Base-by-base conservation (phyloP, 139 green algal species). In the Chlorella sp. region DNA sequence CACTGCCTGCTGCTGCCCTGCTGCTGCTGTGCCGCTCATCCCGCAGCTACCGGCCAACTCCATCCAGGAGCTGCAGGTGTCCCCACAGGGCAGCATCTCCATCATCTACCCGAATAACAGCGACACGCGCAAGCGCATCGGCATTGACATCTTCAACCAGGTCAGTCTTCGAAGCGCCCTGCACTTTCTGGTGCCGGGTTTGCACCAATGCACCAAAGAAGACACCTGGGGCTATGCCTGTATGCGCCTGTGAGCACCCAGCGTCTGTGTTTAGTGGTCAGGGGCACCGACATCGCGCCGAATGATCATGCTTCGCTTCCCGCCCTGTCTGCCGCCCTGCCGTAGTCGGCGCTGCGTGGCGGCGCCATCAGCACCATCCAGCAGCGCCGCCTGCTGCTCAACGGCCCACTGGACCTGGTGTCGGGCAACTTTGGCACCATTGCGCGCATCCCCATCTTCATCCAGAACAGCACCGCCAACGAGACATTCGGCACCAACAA, bases 11-110 rank as follows among this genome's bases (percentile, higher is more conserved):
- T n/a, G n/a, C 29, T n/a, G n/a, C n/a, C n/a, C n/a, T n/a, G n/a
- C n/a, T n/a, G n/a, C n/a, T n/a, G n/a, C n/a, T n/a, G n/a, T n/a
- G n/a, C n/a, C n/a, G n/a, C n/a, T n/a, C n/a, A n/a, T n/a, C n/a
- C 6, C 36, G 30, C 62, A 68, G 67, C 50, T 85, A 50, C 55
- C 55, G 31, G 31, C 5, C 32, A 69, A 69, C 63, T 35, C 63
- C 2, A 72, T 80, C 33, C 75, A 80, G 69, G 75, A 80, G 62
- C 62, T 80, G 62, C 75, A 80, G 64, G 2, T 73, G 2, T 75
- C 67, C 1, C 75, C 75, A 29, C 67, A 76, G 69, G 75, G 75
- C n/a, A 30, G 76, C 4, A 76, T 80, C 27, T 10, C 31, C 20
- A 49, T 68, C n/a, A 80, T 80, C 23, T 67, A 75, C 49, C 74